These are phyloP conservation scores for Acaromyces ingoldii DNA, from an alignment of 1,284 basidiomycete genomes.

Conservation along the genomic window DNA sequence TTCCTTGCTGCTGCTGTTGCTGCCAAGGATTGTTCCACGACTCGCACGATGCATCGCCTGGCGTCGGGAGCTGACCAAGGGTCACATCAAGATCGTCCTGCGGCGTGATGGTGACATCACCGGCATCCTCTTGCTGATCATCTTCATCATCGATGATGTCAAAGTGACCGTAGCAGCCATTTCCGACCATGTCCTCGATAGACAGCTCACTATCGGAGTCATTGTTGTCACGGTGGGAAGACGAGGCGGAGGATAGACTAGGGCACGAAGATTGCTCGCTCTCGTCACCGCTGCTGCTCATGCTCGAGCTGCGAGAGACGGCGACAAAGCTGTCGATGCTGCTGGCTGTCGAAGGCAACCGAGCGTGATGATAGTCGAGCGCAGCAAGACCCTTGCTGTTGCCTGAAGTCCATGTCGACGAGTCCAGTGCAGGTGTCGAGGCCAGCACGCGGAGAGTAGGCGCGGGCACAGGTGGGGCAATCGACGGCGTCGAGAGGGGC, in stretches of 20 bases:
- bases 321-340: conserved; percentile 8
- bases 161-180: neutral
- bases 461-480: neutral
- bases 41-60: no score
- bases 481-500: neutral
- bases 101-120: conserved; percentile 22
- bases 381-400: neutral
- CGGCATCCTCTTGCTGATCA: conserved; percentile 15
- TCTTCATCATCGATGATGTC: conserved; percentile 12
- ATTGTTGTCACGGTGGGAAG: conserved; percentile 19
- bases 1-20: conserved; percentile 1
- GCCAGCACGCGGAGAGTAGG: neutral
- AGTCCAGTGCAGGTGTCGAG: conserved; percentile 1
- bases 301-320: conserved; percentile 18
- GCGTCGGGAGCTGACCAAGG: neutral
- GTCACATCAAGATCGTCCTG: conserved; percentile 8
- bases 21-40: no score
- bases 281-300: conserved; percentile 13
- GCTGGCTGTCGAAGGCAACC: neutral
- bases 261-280: conserved; percentile 3
- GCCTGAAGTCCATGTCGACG: neutral
- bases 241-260: conserved; percentile 12
- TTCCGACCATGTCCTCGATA: conserved; percentile 2
- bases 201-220: conserved; percentile 11
- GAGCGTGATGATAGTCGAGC: neutral